Base-by-base conservation (phyloP, 805 yeast species). In the Ogataea pini region DNA sequence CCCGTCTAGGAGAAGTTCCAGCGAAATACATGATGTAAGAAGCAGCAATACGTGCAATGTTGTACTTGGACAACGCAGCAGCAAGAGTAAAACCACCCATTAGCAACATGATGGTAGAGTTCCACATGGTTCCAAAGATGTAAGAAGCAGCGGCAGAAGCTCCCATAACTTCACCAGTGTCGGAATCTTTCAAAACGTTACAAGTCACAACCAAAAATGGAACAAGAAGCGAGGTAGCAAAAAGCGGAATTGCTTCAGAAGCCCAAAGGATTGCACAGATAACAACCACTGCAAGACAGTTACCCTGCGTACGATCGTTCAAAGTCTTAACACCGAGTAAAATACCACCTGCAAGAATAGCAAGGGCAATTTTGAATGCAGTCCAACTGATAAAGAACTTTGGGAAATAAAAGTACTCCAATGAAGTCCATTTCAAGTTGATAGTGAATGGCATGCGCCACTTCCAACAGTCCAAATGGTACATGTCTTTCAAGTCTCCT, bases 271-370 rank as follows among this genome's bases (percentile, higher is more conserved):
- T 65, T 7, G 80, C 78, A 41, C 72, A 63, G 53, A 85, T 79
- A 9, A 76, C 85, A 36, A 83, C 77, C 20, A 83, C 70, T 5
- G 88, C 87, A 73, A 84, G 75, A 64, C 86, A 80, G 58, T 85
- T 76, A 57, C 76, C 78, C 61, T 84, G 81, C 4, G 77, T 80
- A 32, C 70, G 69, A 59, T 83, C 87, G 51, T 82, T 77, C 51
- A 84, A 77, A 0, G 89, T 83, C 52, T 80, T 76, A 33, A 83
- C 80, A 47, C 78, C 76, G 44, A 83, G 62, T 29, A 84, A 67
- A 10, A 83, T 57, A 31, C 77, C 76, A 16, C 85, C 82, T n/a
- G 76, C 72, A 9, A 75, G 60, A 38, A 79, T 70, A 39, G 80
- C 78, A 24, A 79, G 54, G 1, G 68, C 63, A 44, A 82, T 61